Conservation (phyloP, 2,329 filamentous ascomycete genomes). For the Chaetoscypha palmicola region DNA sequence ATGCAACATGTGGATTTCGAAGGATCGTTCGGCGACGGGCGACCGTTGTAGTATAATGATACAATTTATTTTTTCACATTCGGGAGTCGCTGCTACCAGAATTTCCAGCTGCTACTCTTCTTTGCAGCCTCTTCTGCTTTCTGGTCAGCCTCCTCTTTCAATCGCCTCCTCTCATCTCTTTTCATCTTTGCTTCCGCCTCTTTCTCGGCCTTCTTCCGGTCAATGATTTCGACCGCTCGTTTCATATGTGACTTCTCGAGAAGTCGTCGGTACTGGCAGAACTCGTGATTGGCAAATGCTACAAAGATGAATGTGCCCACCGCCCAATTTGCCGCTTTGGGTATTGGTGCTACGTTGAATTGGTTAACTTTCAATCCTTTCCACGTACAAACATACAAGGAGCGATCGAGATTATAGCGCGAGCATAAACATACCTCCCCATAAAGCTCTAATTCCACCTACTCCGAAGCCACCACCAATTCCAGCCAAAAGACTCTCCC, state of each 20-base stretch:
- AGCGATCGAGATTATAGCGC: neutral
- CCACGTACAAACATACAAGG: neutral
- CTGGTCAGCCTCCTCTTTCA: slow-evolving; percentile 37
- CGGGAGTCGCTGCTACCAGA: slow-evolving; percentile 31
- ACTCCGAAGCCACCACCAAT: slow-evolving; percentile 72
- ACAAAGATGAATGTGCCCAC: slow-evolving; percentile 67
- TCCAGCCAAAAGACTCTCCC: slow-evolving; percentile 75
- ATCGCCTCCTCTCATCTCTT: slow-evolving; percentile 36
- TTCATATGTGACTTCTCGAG: slow-evolving; percentile 79
- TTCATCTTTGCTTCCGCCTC: slow-evolving; percentile 39
- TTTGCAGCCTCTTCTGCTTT: slow-evolving; percentile 24
- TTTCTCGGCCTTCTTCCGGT: slow-evolving; percentile 62
- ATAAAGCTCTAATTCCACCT: slow-evolving; percentile 66
- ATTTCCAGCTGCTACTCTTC: slow-evolving; percentile 26
- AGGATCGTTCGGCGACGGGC: too few species aligned
- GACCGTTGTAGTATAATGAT: too few species aligned
- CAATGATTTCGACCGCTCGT: slow-evolving; percentile 75
- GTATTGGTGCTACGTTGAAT: slow-evolving; percentile 47
- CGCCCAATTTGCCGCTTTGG: slow-evolving; percentile 74
- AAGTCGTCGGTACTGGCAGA: slow-evolving; percentile 67
- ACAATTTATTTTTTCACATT: too few species aligned
- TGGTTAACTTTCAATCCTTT: too few species aligned
- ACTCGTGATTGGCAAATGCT: slow-evolving; percentile 72
- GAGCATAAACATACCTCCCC: slow-evolving; percentile 53
- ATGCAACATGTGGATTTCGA: too few species aligned